A percentile compares a stretch with the other conserved stretches of the same genome.
These are phyloP conservation scores for Phalaenopsis aphrodite DNA, from an alignment of 106 monocot species.

Conservation along the genomic window DNA sequence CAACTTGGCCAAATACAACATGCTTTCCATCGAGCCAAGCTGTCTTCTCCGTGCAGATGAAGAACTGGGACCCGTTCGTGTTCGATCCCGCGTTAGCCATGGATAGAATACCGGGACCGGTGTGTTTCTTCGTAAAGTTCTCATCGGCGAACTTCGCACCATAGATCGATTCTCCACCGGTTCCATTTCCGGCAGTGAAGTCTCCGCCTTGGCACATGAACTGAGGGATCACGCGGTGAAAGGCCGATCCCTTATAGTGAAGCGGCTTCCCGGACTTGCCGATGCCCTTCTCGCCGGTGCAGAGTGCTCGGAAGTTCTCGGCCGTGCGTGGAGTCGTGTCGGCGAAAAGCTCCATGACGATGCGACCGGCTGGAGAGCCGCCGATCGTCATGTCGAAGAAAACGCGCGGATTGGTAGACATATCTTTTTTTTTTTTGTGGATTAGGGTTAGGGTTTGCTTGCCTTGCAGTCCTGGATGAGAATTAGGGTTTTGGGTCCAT, in stretches of 20 bases:
- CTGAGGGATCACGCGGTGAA: conserved; percentile 79
- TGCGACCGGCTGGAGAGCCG: conserved; percentile 27
- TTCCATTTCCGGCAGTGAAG: conserved; percentile 85
- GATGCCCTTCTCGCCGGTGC: conserved; percentile 78
- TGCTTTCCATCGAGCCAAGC: conserved; percentile 71
- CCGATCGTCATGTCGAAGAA: conserved; percentile 56
- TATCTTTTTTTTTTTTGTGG: not conserved
- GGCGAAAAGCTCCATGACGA: conserved; percentile 59
- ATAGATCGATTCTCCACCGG: conserved; percentile 83
- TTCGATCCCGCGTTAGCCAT: conserved; percentile 77
- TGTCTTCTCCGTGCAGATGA: conserved; percentile 55
- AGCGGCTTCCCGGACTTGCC: conserved; percentile 65
- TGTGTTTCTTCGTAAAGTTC: conserved; percentile 58
- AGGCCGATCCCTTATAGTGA: conserved; percentile 66
- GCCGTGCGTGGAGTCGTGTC: conserved; percentile 41
- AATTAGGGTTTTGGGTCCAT: not conserved
- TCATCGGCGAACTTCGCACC: conserved; percentile 71
- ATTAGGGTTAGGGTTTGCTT: not conserved
- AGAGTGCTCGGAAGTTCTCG: conserved; percentile 53
- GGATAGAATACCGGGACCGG: conserved; percentile 55
- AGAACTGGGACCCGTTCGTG: conserved; percentile 92
- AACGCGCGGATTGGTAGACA: conserved; percentile 36
- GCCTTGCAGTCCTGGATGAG: no score
- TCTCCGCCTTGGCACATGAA: conserved; percentile 98
- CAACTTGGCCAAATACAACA: conserved; percentile 66